These are phyloP conservation scores for Pleoardoris graminearum DNA, from an alignment of 2,329 filamentous ascomycete genomes.

Conservation along the genomic window DNA sequence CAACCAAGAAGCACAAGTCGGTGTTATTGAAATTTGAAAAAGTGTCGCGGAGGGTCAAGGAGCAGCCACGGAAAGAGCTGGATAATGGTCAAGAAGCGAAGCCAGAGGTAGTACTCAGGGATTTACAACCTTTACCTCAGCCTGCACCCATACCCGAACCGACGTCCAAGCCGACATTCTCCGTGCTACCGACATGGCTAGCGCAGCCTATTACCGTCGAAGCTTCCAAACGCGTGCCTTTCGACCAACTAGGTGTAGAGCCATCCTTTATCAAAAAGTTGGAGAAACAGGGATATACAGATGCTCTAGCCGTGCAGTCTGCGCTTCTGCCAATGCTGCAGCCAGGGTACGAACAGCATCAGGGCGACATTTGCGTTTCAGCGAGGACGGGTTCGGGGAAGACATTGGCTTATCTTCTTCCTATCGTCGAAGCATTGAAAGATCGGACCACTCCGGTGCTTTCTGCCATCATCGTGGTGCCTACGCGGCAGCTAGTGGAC, in stretches of 20 bases:
- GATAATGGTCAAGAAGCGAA: constrained; percentile 42
- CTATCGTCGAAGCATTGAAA: constrained; percentile 77
- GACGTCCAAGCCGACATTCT: constrained; percentile 67
- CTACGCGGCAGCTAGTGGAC: constrained; percentile 85
- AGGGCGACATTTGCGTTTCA: constrained; percentile 83
- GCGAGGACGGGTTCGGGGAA: constrained; percentile 96
- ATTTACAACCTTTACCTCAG: constrained; percentile 80
- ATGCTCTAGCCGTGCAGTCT: constrained; percentile 79
- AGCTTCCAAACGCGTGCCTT: constrained; percentile 62
- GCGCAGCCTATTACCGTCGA: constrained; percentile 72
- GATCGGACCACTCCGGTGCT: constrained; percentile 66
- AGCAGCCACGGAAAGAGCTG: constrained; percentile 17
- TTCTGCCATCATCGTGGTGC: constrained; percentile 81
- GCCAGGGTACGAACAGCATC: constrained; percentile 61
- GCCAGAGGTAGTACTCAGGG: constrained; percentile 59
- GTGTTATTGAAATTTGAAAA: constrained; percentile 54
- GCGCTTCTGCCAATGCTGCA: constrained; percentile 79
- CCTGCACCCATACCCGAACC: constrained; percentile 65
- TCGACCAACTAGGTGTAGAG: constrained; percentile 66
- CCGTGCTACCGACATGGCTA: constrained; percentile 80
- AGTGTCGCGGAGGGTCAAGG: constrained; percentile 35
- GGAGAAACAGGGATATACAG: constrained; percentile 66
- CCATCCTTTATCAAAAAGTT: constrained; percentile 64
- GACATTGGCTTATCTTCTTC: constrained; percentile 87
- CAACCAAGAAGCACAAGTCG: constrained; percentile 42